Conservation (phyloP, 129 eudicot genomes). For the Scalesia atractyloides region DNA sequence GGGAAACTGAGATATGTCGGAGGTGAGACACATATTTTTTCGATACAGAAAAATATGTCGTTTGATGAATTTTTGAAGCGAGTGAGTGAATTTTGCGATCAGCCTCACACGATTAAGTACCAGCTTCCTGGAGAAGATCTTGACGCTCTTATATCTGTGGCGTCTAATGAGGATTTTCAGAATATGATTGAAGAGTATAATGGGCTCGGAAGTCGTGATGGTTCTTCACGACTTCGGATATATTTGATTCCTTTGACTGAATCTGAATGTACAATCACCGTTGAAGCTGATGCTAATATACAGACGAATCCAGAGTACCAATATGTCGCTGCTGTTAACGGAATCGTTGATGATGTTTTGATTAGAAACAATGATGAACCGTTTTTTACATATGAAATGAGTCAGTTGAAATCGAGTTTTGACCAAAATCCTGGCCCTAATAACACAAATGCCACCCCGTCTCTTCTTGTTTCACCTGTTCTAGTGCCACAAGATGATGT, state of each 20-base stretch:
- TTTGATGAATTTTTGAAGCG: constrained; percentile 64
- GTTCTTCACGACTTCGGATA: constrained; percentile 70
- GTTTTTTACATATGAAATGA: constrained; percentile 23
- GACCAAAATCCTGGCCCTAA: no score
- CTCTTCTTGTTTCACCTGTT: constrained; percentile 35
- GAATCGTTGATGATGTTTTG: constrained; percentile 47
- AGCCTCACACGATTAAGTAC: constrained; percentile 78
- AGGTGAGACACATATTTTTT: constrained; percentile 82
- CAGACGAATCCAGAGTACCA: constrained; percentile 61
- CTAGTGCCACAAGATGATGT: constrained; percentile 44
- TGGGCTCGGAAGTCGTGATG: constrained; percentile 56
- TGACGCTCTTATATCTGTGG: constrained; percentile 86
- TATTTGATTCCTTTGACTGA: constrained; percentile 71
- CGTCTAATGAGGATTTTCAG: constrained; percentile 89
- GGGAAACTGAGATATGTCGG: constrained; percentile 91
- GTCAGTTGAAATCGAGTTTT: constrained; percentile 32
- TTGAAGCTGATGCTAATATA: constrained; percentile 40
- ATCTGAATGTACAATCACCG: constrained; percentile 39
- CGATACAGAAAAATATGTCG: constrained; percentile 53
- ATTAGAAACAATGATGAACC: constrained; percentile 32
- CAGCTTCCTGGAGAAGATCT: constrained; percentile 98
- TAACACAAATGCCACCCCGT: constrained; percentile 27
- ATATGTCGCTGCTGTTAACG: constrained; percentile 84
- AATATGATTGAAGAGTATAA: constrained; percentile 88
- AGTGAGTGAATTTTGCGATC: constrained; percentile 58